phyloP scores from a whole-genome alignment of 2,329 filamentous ascomycete genomes.

The Sphaerulina vaccinii region DNA sequence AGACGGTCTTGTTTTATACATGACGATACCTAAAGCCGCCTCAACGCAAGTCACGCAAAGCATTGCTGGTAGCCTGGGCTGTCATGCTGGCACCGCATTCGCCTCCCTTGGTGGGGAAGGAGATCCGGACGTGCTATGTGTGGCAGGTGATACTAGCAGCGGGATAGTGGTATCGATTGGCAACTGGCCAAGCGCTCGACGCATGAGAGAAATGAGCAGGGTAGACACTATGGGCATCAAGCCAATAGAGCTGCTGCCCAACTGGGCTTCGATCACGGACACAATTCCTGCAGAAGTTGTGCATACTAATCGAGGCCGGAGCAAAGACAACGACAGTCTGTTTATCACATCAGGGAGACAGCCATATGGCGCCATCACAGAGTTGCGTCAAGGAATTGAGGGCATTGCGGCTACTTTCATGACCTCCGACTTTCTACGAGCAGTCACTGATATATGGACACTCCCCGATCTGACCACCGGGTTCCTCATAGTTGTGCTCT shows the following conservation, averaged over 20 bases:
- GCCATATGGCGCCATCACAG: constrained; percentile 46
- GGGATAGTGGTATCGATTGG: constrained; percentile 48
- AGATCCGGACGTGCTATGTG: constrained; percentile 73
- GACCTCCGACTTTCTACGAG: constrained; percentile 28
- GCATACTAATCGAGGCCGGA: constrained; percentile 26
- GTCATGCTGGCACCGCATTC: constrained; percentile 79
- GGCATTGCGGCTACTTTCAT: constrained; percentile 32
- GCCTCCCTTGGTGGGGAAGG: constrained; percentile 63
- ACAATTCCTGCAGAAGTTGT: constrained; percentile 36
- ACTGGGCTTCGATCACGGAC: constrained; percentile 58
- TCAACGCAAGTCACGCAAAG: constrained; percentile 46
- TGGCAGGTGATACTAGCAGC: constrained; percentile 73
- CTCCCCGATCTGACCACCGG: constrained; percentile 35
- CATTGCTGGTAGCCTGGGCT: constrained; percentile 63
- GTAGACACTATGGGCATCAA: constrained; percentile 41
- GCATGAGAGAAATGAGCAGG: constrained; percentile 53
- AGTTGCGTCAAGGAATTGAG: constrained; percentile 45
- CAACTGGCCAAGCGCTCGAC: constrained; percentile 25
- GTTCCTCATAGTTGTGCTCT: constrained; percentile 40
- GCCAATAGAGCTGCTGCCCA: constrained; percentile 62
- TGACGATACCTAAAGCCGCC: constrained; percentile 47
- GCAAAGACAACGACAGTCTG: constrained; percentile 28
- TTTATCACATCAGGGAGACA: constrained; percentile 45
- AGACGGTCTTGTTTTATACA: constrained; percentile 75
- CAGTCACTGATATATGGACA: constrained; percentile 40